phyloP scores from a whole-genome alignment of 1,284 basidiomycete species.

The Rhizopogon hawkerae region DNA sequence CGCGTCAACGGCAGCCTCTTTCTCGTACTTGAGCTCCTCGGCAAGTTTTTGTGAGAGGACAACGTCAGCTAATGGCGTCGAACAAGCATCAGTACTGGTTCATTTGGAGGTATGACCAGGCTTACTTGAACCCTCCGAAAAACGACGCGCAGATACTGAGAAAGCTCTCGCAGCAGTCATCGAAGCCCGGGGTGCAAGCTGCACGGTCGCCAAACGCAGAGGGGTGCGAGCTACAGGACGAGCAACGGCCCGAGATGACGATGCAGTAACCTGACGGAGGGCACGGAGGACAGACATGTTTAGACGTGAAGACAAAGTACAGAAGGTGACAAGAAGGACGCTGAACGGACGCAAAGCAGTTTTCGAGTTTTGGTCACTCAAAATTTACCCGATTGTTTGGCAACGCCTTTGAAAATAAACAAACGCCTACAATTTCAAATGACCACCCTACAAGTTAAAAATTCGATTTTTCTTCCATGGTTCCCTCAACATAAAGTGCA shows the following conservation, averaged over 20 bases:
- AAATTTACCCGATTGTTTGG: conserved; percentile 28
- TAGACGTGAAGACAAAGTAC: background rate
- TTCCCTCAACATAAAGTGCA: too few species aligned
- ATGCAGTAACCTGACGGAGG: conserved; percentile 34
- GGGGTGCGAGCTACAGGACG: conserved; percentile 23
- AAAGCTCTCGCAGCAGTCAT: conserved; percentile 39
- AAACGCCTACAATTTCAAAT: conserved; percentile 9
- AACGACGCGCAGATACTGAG: conserved; percentile 42
- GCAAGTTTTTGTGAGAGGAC: conserved; percentile 67
- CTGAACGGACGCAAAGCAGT: background rate
- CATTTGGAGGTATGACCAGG: background rate
- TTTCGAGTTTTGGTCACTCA: conserved; percentile 5
- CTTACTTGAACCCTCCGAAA: conserved; percentile 59
- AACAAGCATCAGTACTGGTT: conserved; percentile 3
- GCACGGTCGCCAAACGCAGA: conserved; percentile 14
- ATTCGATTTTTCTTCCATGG: background rate
- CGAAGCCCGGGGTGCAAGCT: conserved; percentile 18
- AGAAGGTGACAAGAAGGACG: conserved; percentile 6
- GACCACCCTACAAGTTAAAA: background rate
- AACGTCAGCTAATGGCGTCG: conserved; percentile 51
- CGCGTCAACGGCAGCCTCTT: conserved; percentile 38
- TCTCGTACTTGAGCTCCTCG: conserved; percentile 84
- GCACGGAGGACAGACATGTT: conserved; percentile 37
- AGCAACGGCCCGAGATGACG: conserved; percentile 29
- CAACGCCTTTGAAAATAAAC: conserved; percentile 26